Percentiles rank a stretch among this genome's conserved stretches.
Conservation (phyloP, 768 basidiomycete species). For the Boletus patriciae region DNA sequence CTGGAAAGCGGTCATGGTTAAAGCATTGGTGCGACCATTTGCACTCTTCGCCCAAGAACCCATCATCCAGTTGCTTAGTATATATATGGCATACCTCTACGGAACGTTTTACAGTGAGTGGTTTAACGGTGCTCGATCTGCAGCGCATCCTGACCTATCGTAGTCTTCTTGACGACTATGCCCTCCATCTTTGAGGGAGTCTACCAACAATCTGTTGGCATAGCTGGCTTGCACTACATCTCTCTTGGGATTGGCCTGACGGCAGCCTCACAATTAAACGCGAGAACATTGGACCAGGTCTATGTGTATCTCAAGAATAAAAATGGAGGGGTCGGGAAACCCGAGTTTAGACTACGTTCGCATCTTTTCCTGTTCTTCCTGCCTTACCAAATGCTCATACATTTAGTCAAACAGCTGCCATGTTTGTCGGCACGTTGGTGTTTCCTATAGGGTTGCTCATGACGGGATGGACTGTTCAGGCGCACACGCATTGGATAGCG, state of each 20-base stretch:
- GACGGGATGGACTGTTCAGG: slow-evolving; percentile 67
- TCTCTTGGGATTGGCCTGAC: slow-evolving; percentile 65
- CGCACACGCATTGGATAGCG: slow-evolving; percentile 63
- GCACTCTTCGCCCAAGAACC: slow-evolving; percentile 57
- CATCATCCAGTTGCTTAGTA: slow-evolving; percentile 63
- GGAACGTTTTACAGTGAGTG: slow-evolving; percentile 57
- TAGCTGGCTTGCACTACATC: slow-evolving; percentile 68
- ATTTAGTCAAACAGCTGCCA: slow-evolving; percentile 42
- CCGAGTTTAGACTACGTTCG: slow-evolving; percentile 54
- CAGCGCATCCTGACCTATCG: background rate
- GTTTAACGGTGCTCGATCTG: background rate
- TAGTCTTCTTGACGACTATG: slow-evolving; percentile 69
- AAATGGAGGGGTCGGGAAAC: slow-evolving; percentile 53
- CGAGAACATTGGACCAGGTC: slow-evolving; percentile 53
- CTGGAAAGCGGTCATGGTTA: slow-evolving; percentile 51
- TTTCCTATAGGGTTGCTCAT: slow-evolving; percentile 70
- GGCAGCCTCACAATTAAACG: slow-evolving; percentile 53
- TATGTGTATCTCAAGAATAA: slow-evolving; percentile 51
- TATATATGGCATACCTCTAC: slow-evolving; percentile 72
- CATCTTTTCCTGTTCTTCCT: background rate
- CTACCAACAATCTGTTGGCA: slow-evolving; percentile 57
- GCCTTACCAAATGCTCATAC: slow-evolving; percentile 1
- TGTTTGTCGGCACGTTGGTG: slow-evolving; percentile 56
- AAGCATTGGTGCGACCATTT: slow-evolving; percentile 68
- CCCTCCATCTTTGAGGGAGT: slow-evolving; percentile 54